Evolutionary conservation across 2,329 filamentous ascomycete species (phyloP).

Genomic region (Neoascochyta sp.): DNA sequence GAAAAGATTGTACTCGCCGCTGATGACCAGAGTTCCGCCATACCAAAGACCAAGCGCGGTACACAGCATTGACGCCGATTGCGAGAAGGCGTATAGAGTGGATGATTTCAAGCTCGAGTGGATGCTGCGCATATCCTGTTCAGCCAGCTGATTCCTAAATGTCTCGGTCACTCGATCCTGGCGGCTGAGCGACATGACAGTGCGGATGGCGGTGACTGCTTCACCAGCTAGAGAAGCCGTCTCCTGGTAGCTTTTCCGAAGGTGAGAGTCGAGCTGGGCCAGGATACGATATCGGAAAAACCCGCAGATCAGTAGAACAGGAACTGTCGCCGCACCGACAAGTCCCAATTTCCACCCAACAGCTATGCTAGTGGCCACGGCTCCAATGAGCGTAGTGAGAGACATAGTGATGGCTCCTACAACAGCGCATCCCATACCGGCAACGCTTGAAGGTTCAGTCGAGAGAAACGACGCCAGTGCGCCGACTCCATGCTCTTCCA

Average conservation of each 20-base stretch:
- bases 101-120: background rate
- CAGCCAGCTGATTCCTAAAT: background rate
- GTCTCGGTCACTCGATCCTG: background rate
- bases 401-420: slow-evolving; percentile 81
- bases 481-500: slow-evolving; percentile 81
- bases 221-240: slow-evolving; percentile 1
- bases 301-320: background rate
- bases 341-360: slow-evolving; percentile 84
- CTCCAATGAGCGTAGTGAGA: slow-evolving; percentile 69
- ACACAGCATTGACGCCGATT: background rate
- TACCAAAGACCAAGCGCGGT: slow-evolving; percentile 1
- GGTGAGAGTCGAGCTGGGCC: slow-evolving; percentile 2
- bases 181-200: background rate
- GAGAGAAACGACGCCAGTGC: slow-evolving; percentile 65
- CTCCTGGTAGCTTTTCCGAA: background rate
- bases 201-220: slow-evolving; percentile 1
- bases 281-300: background rate
- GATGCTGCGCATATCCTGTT: background rate
- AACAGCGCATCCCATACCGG: slow-evolving; percentile 79
- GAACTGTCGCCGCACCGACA: slow-evolving; percentile 40
- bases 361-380: slow-evolving; percentile 62
- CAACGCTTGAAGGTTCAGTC: slow-evolving; percentile 75
- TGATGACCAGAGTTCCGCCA: background rate
- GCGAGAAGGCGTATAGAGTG: background rate
- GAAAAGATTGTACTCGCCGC: background rate